Conservation (phyloP, 2,329 filamentous ascomycete species). For the Berkeleyomyces rouxiae region DNA sequence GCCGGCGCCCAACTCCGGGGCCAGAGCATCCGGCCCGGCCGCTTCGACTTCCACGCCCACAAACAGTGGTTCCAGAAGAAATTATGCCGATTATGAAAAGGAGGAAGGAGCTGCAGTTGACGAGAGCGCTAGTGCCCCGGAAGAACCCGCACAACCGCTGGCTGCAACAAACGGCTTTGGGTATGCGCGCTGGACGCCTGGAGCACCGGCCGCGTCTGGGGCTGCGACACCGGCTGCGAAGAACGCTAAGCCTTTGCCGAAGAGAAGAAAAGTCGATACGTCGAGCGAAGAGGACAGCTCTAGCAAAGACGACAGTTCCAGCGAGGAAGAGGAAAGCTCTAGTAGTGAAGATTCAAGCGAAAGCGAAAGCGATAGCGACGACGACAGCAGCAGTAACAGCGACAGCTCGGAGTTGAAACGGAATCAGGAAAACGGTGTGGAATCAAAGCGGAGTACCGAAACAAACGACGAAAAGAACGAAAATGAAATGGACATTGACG, state of each 20-base stretch:
- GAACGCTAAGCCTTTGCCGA: constrained; percentile 3
- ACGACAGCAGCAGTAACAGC: not conserved
- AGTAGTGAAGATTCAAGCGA: too few relatives aligned
- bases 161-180: constrained; percentile 12
- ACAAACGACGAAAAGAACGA: not conserved
- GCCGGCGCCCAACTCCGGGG: constrained; percentile 1
- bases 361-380: constrained; percentile 1
- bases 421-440: not conserved
- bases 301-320: not conserved
- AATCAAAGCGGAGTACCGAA: too few relatives aligned
- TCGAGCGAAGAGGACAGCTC: not conserved
- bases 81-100: not conserved
- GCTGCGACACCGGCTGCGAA: not conserved
- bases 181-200: constrained; percentile 13
- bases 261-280: not conserved
- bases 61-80: not conserved
- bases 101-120: not conserved
- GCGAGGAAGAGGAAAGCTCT: too few relatives aligned
- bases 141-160: not conserved
- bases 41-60: not conserved
- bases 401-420: not conserved
- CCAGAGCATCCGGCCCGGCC: not conserved
- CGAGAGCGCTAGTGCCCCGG: not conserved
- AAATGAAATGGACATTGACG: not conserved
- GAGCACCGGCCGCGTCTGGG: not conserved